phyloP scores from a whole-genome alignment of 23 red algal species.

The Gracilaria vermiculophylla region DNA sequence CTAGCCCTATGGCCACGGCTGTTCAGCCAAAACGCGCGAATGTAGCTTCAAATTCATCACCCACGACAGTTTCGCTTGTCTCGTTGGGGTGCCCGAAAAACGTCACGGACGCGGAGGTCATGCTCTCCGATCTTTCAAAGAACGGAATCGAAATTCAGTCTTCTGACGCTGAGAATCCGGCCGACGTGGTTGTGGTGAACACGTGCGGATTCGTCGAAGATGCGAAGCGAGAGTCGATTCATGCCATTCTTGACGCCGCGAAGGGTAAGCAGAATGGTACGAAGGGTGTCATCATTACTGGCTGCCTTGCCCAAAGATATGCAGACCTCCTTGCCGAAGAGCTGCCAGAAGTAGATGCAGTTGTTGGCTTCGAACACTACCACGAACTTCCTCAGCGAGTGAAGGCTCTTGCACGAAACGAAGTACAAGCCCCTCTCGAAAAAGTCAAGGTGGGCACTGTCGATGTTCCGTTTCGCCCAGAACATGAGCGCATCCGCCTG shows the following conservation, averaged over 20 bases:
- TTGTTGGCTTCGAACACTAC: conserved; percentile 96
- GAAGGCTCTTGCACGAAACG: neutral
- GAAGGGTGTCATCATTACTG: conserved; percentile 88
- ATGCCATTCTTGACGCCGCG: conserved; percentile 78
- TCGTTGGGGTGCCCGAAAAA: conserved; percentile 97
- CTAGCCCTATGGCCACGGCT: neutral
- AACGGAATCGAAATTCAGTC: conserved; percentile 41
- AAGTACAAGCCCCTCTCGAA: neutral
- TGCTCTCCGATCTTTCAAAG: conserved; percentile 79
- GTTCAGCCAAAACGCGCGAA: neutral
- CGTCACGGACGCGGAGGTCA: conserved; percentile 96
- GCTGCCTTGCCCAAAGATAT: conserved; percentile 95
- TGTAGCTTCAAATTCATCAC: neutral
- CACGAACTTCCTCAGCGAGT: conserved; percentile 67
- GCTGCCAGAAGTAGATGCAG: conserved; percentile 92
- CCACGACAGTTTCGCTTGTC: conserved; percentile 73
- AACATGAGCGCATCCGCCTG: conserved; percentile 75
- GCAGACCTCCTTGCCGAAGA: conserved; percentile 82
- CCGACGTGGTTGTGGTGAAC: conserved; percentile 91
- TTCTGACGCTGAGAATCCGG: conserved; percentile 9
- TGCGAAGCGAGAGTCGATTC: conserved; percentile 80
- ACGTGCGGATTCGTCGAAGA: conserved; percentile 98
- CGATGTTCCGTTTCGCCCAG: conserved; percentile 88
- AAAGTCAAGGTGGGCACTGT: conserved; percentile 64
- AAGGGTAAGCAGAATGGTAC: conserved; percentile 23